A percentile compares a stretch with the other conserved stretches of the same genome.
phyloP scores from a whole-genome alignment of 371 early-diverging fungal genomes.

The Chytridiales sp. region DNA sequence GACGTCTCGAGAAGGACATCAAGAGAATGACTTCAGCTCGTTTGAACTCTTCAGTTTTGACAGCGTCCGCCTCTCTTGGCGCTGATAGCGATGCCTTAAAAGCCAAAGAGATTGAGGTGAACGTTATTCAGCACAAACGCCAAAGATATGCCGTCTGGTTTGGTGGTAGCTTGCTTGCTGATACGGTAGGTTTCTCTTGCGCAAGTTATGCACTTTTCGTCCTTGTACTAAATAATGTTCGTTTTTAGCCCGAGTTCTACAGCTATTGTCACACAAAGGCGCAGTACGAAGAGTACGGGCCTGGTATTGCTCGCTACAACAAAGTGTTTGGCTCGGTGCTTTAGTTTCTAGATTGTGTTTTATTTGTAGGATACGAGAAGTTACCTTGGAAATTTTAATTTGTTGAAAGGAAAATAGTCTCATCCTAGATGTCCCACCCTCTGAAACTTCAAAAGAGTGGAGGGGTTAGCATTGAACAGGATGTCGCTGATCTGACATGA shows the following conservation, averaged over 20 bases:
- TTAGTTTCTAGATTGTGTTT: too few species aligned
- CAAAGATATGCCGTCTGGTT: slow-evolving; percentile 98
- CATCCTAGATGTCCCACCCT: too few species aligned
- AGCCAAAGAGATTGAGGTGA: slow-evolving; percentile 88
- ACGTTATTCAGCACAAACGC: slow-evolving; percentile 95
- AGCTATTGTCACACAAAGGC: slow-evolving; percentile 95
- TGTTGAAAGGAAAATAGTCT: too few species aligned
- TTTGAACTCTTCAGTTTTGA: slow-evolving; percentile 46
- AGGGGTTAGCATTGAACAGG: too few species aligned
- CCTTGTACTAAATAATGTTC: background rate
- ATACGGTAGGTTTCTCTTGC: slow-evolving; percentile 65
- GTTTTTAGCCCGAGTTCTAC: slow-evolving; percentile 77
- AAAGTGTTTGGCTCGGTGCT: slow-evolving; percentile 77
- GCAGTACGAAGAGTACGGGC: slow-evolving; percentile 97
- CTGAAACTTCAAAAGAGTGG: too few species aligned
- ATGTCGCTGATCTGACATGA: too few species aligned
- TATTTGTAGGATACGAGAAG: too few species aligned
- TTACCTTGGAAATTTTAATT: too few species aligned
- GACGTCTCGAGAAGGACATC: slow-evolving; percentile 92
- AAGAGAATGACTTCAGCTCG: slow-evolving; percentile 85
- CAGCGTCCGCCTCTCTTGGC: slow-evolving; percentile 10
- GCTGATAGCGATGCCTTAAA: slow-evolving; percentile 38
- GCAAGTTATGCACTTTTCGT: background rate
- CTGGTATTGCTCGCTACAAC: slow-evolving; percentile 93
- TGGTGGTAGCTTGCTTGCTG: slow-evolving; percentile 92